These are phyloP conservation scores for Dryas integrifolia DNA, from an alignment of 331 rosid genomes.

Conservation along the genomic window DNA sequence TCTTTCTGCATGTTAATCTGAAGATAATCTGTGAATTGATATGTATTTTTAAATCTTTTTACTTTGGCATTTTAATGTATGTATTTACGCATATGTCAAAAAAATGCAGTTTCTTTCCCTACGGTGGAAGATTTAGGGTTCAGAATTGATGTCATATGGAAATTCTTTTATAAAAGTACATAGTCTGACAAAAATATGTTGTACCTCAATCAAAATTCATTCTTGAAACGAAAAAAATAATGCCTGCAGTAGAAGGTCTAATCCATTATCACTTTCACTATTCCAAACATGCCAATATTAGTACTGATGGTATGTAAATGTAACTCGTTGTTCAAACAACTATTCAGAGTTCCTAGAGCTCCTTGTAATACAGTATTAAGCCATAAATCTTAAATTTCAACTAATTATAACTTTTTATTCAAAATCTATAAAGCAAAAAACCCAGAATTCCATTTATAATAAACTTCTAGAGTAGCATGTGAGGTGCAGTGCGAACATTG, in stretches of 20 bases:
- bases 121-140: background rate
- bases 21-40: background rate
- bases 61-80: background rate
- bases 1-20: background rate
- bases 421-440: background rate
- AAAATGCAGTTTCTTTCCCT: background rate
- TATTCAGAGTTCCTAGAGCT: background rate
- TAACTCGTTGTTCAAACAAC: slow-evolving; percentile 2
- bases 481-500: background rate
- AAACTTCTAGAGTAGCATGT: background rate
- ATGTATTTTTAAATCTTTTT: background rate
- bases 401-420: background rate
- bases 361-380: background rate
- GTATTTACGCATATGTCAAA: background rate
- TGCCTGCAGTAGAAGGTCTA: background rate
- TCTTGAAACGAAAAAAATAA: background rate
- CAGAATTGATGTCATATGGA: background rate
- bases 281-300: background rate
- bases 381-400: background rate
- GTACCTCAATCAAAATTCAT: background rate
- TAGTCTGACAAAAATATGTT: background rate
- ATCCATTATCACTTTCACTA: background rate
- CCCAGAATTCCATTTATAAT: background rate
- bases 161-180: background rate
- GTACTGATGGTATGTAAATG: slow-evolving; percentile 10